Evolutionary conservation across 176 grass and related monocot genomes (phyloP), one percentile per base, ranked within the genome.

Genomic region (Typha latifolia): DNA sequence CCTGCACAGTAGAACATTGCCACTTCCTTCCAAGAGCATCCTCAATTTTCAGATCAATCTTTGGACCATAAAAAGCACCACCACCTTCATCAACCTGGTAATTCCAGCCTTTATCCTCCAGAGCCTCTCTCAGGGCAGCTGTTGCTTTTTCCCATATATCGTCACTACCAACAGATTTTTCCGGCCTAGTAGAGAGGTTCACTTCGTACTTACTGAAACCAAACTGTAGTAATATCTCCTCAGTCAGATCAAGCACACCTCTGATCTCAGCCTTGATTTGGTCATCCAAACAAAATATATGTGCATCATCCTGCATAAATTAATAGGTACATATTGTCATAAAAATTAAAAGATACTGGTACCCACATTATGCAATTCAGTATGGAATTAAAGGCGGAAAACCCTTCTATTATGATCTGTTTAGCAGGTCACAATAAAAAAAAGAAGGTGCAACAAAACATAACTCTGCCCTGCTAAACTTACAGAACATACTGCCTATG

Each of bases 41-140:
- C 67, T 99, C 85, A 59, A 99, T 99, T 82, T 93, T 99, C 19
- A 99, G 49, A 86, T 99, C 94, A 65, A 99, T 99, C 83, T 99
- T 99, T 48, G 89, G 89, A 66, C 94, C 94, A 76, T 93, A 93
- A 63, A 99, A 99, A 43, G 86, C 94, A 73, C 94, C 94, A 62
- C 94, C 94, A 47, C 89, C 94, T 70, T 99, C 89, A 77, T 99
- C 94, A 81, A 99, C 71, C 80, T 86, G 82, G 75, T 93, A 99
- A 18, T 78, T 74, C 94, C 94, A 99, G 14, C 89, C 86, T 84
- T 99, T 99, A 72, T 90, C 86, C 15, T 93, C 81, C 34, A 93
- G 64, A 24, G 94, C 89, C 21, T 90, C 81, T 75, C 74, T 93
- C 12, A 99, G 64, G 48, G 89, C 89, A 66, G 77, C n/a, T 8